These are phyloP conservation scores for Rhodotorula babjevae DNA, from an alignment of 768 basidiomycete genomes.

Conservation along the genomic window DNA sequence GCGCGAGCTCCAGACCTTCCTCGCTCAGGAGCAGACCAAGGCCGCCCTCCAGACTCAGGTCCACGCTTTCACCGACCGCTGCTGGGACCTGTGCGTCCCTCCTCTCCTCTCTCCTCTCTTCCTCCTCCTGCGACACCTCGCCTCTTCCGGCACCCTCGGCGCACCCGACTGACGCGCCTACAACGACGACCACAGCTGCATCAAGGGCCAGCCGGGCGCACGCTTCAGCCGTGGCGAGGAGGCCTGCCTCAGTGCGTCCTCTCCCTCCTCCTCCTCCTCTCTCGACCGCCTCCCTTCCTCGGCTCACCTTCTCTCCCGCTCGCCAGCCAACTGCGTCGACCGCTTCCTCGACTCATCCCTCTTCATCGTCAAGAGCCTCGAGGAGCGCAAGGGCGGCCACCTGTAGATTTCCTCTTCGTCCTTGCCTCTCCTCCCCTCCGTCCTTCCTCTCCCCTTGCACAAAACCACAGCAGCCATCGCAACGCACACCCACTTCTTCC, in stretches of 20 bases:
- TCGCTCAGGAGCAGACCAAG: slow-evolving; percentile 77
- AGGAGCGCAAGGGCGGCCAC: slow-evolving; percentile 41
- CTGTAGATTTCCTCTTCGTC: slow-evolving; percentile 6
- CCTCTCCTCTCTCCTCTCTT: slow-evolving; percentile 38
- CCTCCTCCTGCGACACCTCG: background rate
- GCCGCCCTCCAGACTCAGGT: slow-evolving; percentile 53
- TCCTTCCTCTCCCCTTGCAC: background rate
- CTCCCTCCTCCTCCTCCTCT: background rate
- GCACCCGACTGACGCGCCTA: slow-evolving; percentile 60
- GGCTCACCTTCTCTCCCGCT: background rate
- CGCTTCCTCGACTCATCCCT: slow-evolving; percentile 83
- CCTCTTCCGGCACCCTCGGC: slow-evolving; percentile 54
- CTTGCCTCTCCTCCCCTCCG: background rate
- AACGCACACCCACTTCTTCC: background rate
- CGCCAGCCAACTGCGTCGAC: slow-evolving; percentile 73
- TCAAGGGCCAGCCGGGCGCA: slow-evolving; percentile 70
- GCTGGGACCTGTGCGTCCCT: slow-evolving; percentile 57
- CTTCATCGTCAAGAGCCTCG: slow-evolving; percentile 68
- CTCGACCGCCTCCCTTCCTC: background rate
- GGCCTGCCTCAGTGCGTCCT: slow-evolving; percentile 56
- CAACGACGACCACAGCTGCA: slow-evolving; percentile 67
- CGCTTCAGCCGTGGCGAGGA: slow-evolving; percentile 75
- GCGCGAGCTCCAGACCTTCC: slow-evolving; percentile 64
- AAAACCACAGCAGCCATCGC: background rate
- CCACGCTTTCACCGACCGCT: slow-evolving; percentile 73